Evolutionary conservation across 176 grass and related monocot species (phyloP), one percentile per base, ranked within the genome.

Genomic region (Raddia distichophylla): DNA sequence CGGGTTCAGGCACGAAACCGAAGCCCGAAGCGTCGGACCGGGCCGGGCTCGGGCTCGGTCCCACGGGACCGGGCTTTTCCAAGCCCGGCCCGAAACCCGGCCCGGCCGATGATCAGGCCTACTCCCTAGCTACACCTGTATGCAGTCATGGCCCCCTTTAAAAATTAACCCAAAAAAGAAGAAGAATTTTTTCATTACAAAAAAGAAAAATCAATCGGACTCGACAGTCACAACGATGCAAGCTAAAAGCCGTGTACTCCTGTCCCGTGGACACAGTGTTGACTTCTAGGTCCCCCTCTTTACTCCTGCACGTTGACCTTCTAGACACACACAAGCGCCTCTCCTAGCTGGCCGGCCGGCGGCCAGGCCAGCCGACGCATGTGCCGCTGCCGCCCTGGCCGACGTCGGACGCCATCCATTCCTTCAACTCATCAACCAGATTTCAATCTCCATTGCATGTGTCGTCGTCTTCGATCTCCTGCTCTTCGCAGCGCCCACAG

Each of bases 221-320:
- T 27, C 27, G 17, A 43, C 60, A 40, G 8, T 3, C 16, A 45
- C 32, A 37, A n/a, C n/a, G 7, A 42, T 49, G 44, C 55, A 32
- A 73, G 15, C 67, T 20, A 64, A 1, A 3, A n/a, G 75, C 37
- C 11, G 8, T 48, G 55, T 43, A 80, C 77, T 67, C 35, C 46
- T 70, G 73, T 82, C n/a, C 71, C 34, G 59, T 78, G 73, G 65
- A 72, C 78, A 10, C 0, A 5, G 43, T 78, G 73, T 86, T 90
- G 83, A 82, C 83, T 78, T 66, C 71, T 72, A 0, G 14, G 45
- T 19, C 66, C 43, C 5, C 7, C 15, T 51, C 51, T 86, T 82
- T 45, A 85, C 71, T 85, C 71, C 42, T 60, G 55, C 42, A 2
- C 18, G 71, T 82, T 89, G 87, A 89, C 87, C 64, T 77, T 60